A percentile compares a stretch with the other conserved stretches of the same genome.
Evolutionary conservation across 192 early-diverging fungal species (phyloP).

Genomic region (Gaertneriomyces sp.): DNA sequence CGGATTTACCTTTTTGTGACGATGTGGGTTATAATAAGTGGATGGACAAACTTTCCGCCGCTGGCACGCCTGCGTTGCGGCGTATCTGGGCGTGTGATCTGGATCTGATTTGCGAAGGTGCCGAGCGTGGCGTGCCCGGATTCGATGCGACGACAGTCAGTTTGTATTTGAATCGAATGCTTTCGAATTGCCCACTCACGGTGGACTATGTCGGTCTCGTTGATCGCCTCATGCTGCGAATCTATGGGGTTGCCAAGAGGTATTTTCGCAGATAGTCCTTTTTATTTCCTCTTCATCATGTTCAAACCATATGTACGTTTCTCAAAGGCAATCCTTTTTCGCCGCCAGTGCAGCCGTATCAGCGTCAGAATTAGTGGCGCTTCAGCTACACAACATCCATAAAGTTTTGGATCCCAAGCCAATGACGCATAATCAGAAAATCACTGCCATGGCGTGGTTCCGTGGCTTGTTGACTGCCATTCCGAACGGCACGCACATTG

Average conservation of each 20-base stretch:
- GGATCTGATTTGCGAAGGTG: too few relatives aligned
- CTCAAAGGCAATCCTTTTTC: too few relatives aligned
- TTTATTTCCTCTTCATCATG: too few relatives aligned
- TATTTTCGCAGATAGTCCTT: too few relatives aligned
- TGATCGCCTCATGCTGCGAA: background rate
- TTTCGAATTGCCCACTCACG: background rate
- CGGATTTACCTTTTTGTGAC: too few relatives aligned
- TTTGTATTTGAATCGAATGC: background rate
- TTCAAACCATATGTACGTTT: too few relatives aligned
- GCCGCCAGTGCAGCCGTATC: background rate
- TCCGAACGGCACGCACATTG: background rate
- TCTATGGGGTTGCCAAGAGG: background rate
- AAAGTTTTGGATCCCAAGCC: background rate
- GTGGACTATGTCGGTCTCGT: background rate
- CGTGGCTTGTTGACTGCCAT: constrained; percentile 2
- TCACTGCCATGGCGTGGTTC: constrained; percentile 4
- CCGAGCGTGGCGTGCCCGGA: background rate
- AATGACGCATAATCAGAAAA: constrained; percentile 10
- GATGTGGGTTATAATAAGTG: too few relatives aligned
- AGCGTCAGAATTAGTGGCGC: background rate
- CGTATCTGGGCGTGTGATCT: too few relatives aligned
- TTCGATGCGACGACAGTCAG: background rate
- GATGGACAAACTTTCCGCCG: too few relatives aligned
- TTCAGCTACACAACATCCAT: constrained; percentile 1
- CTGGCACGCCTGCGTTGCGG: too few relatives aligned